phyloP scores from a whole-genome alignment of 73 alveolate genomes.

The Paramecium sexaurelia region DNA sequence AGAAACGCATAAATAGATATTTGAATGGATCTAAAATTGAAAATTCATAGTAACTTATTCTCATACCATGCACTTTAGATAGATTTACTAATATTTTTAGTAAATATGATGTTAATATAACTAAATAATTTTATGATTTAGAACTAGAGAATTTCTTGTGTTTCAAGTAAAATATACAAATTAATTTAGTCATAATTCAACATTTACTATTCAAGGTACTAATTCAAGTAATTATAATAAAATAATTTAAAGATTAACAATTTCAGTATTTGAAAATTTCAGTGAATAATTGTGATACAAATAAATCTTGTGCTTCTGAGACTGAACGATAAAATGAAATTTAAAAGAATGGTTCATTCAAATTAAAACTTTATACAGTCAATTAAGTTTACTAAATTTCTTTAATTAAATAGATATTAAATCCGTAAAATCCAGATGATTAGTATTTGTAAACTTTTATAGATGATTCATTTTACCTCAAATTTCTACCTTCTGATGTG shows the following conservation, averaged over 20 bases:
- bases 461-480: neutral
- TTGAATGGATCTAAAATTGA: neutral
- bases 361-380: neutral
- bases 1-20: neutral
- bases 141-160: neutral
- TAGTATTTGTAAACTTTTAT: neutral
- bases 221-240: neutral
- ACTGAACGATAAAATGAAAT: neutral
- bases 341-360: neutral
- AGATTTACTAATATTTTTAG: neutral
- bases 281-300: neutral
- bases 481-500: neutral
- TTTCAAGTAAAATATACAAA: neutral
- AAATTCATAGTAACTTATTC: neutral
- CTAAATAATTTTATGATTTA: neutral
- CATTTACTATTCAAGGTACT: neutral
- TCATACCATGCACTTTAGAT: slow-evolving; percentile 27
- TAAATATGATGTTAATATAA: neutral
- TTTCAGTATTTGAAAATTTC: slow-evolving; percentile 12
- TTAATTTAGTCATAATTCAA: slow-evolving; percentile 2
- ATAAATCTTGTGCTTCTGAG: neutral
- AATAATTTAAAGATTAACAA: neutral
- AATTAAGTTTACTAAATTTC: slow-evolving; percentile 8
- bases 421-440: neutral
- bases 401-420: neutral